Conservation (phyloP, 768 basidiomycete species). For the Termitomyces sp. region DNA sequence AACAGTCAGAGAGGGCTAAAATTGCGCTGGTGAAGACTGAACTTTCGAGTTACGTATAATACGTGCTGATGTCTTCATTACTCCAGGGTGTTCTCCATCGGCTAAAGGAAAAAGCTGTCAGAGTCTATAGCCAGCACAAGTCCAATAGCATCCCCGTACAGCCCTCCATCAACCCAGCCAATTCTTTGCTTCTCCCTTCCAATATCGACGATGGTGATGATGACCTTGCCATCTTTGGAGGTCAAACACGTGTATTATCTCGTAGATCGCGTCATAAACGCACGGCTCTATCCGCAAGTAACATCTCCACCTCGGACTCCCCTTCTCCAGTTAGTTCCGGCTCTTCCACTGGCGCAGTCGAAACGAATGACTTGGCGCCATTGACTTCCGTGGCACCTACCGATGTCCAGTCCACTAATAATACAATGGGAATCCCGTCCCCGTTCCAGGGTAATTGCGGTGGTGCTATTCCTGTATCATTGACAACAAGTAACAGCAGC, state of each 20-base stretch:
- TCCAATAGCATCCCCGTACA: constrained; percentile 14
- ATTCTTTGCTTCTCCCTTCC: constrained; percentile 1
- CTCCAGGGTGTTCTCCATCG: constrained; percentile 40
- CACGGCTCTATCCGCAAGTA: constrained; percentile 1
- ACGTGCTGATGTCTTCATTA: not conserved
- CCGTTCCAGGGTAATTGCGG: constrained; percentile 5
- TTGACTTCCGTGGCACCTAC: not conserved
- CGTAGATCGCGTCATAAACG: constrained; percentile 16
- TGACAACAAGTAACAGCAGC: not conserved
- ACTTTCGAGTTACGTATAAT: not conserved
- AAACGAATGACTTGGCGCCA: not conserved
- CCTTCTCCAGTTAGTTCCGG: constrained; percentile 15
- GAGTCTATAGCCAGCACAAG: constrained; percentile 29
- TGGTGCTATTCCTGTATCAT: not conserved
- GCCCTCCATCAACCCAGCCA: not conserved
- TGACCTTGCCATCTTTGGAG: constrained; percentile 54
- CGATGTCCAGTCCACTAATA: constrained; percentile 21
- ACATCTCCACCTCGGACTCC: constrained; percentile 2
- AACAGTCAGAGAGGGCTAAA: constrained; percentile 42
- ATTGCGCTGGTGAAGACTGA: constrained; percentile 38
- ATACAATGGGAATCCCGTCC: constrained; percentile 16
- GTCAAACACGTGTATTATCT: constrained; percentile 42
- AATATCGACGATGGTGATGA: constrained; percentile 34
- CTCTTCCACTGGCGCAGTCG: constrained; percentile 2
- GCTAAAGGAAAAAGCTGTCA: constrained; percentile 42